Conservation (phyloP, 1,284 basidiomycete genomes). For the Ustilago esculenta region DNA sequence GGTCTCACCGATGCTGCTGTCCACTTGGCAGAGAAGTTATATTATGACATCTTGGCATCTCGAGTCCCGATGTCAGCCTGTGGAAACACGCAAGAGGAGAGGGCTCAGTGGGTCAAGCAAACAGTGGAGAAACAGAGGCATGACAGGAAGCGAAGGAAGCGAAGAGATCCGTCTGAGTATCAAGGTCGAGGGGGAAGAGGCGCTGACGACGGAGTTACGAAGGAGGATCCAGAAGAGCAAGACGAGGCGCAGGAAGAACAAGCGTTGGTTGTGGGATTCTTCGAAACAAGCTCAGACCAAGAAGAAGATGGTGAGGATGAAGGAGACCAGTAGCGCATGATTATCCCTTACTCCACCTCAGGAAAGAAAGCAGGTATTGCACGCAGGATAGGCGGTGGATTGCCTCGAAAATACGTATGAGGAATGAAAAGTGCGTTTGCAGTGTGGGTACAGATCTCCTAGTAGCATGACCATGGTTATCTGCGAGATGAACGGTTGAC, state of each 20-base stretch:
- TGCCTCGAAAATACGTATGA: no score
- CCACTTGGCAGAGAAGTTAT: conserved; percentile 20
- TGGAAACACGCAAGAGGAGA: conserved; percentile 9
- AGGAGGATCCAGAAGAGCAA: neutral
- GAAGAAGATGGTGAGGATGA: conserved; percentile 14
- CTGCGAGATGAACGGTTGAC: conserved; percentile 26
- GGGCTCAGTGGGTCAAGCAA: conserved; percentile 71
- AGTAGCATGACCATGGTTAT: no score
- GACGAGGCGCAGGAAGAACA: neutral
- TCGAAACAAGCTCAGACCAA: conserved; percentile 9
- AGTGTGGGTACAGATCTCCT: no score
- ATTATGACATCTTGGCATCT: conserved; percentile 67
- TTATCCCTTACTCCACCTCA: no score
- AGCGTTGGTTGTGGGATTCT: conserved; percentile 18
- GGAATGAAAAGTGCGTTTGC: neutral
- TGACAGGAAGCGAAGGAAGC: conserved; percentile 68
- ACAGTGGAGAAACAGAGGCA: conserved; percentile 73
- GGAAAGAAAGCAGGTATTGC: no score
- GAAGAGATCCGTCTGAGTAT: conserved; percentile 49
- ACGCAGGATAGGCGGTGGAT: no score
- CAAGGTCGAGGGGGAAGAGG: conserved; percentile 51
- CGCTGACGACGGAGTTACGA: conserved; percentile 33
- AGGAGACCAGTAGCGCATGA: neutral
- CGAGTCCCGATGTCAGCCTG: neutral
- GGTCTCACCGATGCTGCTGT: conserved; percentile 31